phyloP scores from a whole-genome alignment of 176 grass and related monocot genomes.

The Luzula sylvatica region DNA sequence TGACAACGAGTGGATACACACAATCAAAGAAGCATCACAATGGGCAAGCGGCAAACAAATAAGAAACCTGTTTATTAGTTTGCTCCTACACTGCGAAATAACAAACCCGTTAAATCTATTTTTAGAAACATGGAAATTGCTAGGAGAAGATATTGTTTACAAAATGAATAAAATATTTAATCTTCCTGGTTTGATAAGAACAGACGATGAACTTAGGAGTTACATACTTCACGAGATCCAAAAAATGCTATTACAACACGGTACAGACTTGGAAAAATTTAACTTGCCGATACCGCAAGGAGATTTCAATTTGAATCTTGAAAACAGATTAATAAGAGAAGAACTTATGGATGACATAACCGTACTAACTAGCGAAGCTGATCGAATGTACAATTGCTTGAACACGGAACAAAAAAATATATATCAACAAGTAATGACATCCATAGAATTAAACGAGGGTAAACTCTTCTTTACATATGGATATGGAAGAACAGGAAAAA shows the following conservation, averaged over 20 bases:
- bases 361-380: background rate
- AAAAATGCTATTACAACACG: background rate
- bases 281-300: constrained; percentile 1
- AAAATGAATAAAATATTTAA: background rate
- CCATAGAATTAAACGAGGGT: background rate
- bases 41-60: background rate
- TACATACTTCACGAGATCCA: constrained; percentile 13
- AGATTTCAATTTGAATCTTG: background rate
- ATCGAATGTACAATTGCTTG: background rate
- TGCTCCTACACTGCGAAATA: constrained; percentile 11
- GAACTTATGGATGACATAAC: background rate
- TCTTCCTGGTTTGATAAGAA: background rate
- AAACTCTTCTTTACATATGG: constrained; percentile 18
- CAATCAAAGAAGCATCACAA: too few species aligned
- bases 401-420: background rate
- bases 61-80: constrained; percentile 7
- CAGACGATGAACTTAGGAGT: background rate
- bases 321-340: constrained; percentile 2
- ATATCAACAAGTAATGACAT: constrained; percentile 13
- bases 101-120: background rate
- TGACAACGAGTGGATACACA: background rate
- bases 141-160: constrained; percentile 13
- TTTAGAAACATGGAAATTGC: background rate
- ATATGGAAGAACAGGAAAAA: constrained; percentile 15
- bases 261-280: background rate